These are phyloP conservation scores for Beauveria pseudobassiana DNA, from an alignment of 2,329 filamentous ascomycete genomes.

Conservation along the genomic window DNA sequence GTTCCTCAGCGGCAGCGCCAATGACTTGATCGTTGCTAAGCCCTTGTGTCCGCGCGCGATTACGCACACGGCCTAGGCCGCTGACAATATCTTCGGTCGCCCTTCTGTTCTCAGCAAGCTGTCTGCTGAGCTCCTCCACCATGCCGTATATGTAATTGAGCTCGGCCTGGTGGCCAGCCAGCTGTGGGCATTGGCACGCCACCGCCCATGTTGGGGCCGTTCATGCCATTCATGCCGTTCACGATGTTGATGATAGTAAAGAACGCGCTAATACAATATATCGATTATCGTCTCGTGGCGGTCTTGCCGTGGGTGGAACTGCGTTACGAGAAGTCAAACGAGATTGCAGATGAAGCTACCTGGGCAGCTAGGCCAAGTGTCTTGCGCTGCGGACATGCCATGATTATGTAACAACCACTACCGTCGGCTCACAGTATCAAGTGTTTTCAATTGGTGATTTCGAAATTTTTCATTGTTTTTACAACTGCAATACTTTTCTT, in stretches of 20 bases:
- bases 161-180: conserved; percentile 61
- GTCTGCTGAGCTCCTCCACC: conserved; percentile 58
- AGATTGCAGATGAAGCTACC: neutral
- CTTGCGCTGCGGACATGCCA: neutral
- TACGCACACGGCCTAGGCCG: conserved; percentile 55
- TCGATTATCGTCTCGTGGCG: neutral
- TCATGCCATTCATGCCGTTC: conserved; percentile 40
- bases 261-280: neutral
- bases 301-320: neutral
- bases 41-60: conserved; percentile 43
- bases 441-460: no score
- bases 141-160: conserved; percentile 61
- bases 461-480: neutral
- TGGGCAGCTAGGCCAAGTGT: neutral
- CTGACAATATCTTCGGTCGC: conserved; percentile 57
- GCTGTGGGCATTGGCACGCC: conserved; percentile 49
- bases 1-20: conserved; percentile 45
- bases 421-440: neutral
- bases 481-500: neutral
- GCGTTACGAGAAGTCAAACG: neutral
- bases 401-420: conserved; percentile 2
- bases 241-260: neutral
- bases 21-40: conserved; percentile 53
- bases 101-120: conserved; percentile 53
- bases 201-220: conserved; percentile 38